Evolutionary conservation across 140 eudicot species (phyloP).

Genomic region (Flaveria floridana): DNA sequence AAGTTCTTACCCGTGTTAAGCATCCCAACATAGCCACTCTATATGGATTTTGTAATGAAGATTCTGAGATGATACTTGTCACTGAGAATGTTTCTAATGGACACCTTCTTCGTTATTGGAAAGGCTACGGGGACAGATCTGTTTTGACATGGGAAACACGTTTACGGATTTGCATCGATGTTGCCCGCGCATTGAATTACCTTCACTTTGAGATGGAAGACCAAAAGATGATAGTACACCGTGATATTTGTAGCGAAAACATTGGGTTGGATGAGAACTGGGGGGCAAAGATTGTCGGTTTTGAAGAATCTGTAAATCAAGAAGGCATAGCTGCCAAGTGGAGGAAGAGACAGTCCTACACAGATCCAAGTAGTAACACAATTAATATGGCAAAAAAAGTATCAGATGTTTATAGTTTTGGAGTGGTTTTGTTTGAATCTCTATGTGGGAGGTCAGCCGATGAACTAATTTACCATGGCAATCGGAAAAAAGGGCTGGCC

Average conservation of each 20-base stretch:
- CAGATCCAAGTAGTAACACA: too few species aligned
- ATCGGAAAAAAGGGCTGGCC: too few species aligned
- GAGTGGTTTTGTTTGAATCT: neutral
- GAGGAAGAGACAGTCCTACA: too few species aligned
- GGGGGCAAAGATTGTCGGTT: slow-evolving; percentile 6
- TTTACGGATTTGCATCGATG: slow-evolving; percentile 1
- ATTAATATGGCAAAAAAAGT: too few species aligned
- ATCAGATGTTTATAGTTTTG: slow-evolving; percentile 7
- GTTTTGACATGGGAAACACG: slow-evolving; percentile 16
- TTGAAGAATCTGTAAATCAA: neutral
- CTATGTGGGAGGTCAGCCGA: neutral
- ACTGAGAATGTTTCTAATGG: neutral
- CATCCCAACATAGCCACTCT: neutral
- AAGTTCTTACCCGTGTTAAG: neutral
- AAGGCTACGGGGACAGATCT: too few species aligned
- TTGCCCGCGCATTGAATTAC: slow-evolving; percentile 7
- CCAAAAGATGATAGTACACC: slow-evolving; percentile 8
- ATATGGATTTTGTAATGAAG: slow-evolving; percentile 1
- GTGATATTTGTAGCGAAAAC: neutral
- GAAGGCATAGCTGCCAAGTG: too few species aligned
- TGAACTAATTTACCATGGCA: neutral
- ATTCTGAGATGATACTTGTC: neutral
- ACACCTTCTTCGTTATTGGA: neutral
- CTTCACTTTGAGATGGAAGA: neutral
- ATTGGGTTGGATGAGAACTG: slow-evolving; percentile 9